Conservation (phyloP, 371 early-diverging fungal species). For the Syncephalis plumigaleata region DNA sequence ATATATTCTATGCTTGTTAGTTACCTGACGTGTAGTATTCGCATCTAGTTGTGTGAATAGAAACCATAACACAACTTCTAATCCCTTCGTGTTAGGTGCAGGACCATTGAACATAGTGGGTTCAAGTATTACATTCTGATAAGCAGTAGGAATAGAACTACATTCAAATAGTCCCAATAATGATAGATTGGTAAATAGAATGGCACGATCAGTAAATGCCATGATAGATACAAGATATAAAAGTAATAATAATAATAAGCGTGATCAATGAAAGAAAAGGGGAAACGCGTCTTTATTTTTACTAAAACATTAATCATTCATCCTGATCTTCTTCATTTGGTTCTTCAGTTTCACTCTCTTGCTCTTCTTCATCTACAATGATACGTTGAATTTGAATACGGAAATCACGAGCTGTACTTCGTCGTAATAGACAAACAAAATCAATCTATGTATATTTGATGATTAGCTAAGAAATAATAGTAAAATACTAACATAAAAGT, state of each 20-base stretch:
- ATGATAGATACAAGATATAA: neutral
- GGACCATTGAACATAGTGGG: neutral
- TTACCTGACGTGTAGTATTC: neutral
- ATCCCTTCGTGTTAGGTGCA: constrained; percentile 7
- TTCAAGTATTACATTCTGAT: no score
- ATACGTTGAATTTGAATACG: constrained; percentile 30
- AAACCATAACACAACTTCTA: constrained; percentile 17
- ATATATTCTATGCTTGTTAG: no score
- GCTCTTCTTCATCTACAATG: constrained; percentile 5
- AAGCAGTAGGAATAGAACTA: no score
- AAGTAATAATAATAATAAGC: neutral
- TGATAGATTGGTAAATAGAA: no score
- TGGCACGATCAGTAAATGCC: no score
- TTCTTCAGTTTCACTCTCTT: no score
- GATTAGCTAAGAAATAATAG: neutral
- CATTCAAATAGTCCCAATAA: no score
- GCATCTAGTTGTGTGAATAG: constrained; percentile 9
- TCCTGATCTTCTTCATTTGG: no score
- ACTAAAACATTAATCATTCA: no score
- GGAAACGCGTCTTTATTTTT: neutral
- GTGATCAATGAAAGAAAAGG: neutral
- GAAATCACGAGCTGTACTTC: constrained; percentile 52
- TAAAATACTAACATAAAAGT: neutral
- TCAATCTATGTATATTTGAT: constrained; percentile 15
- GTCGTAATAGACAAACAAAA: constrained; percentile 44